These are phyloP conservation scores for Backusella parvicylindrica DNA, from an alignment of 192 early-diverging fungal species.

Conservation along the genomic window DNA sequence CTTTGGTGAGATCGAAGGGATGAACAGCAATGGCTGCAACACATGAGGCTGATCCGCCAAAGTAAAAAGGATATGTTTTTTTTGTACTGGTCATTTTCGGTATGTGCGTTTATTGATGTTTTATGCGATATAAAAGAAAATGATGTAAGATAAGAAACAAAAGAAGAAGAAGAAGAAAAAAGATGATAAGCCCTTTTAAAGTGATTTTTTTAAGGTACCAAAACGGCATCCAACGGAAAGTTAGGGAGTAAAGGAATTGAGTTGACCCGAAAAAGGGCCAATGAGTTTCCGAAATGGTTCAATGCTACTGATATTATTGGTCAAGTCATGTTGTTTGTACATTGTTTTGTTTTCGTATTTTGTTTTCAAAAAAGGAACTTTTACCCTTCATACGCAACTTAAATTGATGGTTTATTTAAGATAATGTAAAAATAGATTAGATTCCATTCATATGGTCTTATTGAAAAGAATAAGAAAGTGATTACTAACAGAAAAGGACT, in stretches of 20 bases:
- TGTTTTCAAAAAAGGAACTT: neutral
- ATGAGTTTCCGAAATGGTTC: neutral
- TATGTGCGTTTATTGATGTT: neutral
- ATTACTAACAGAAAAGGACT: neutral
- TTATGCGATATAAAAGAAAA: neutral
- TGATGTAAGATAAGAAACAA: neutral
- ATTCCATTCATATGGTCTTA: neutral
- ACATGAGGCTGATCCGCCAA: slow-evolving; percentile 45
- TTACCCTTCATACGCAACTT: neutral
- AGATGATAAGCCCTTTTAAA: neutral
- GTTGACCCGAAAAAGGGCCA: neutral
- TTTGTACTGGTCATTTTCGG: neutral
- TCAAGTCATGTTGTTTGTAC: neutral
- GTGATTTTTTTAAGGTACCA: neutral
- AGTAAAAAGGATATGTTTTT: slow-evolving; percentile 25
- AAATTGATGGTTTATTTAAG: neutral
- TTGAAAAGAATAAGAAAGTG: neutral
- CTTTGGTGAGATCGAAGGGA: slow-evolving; percentile 85
- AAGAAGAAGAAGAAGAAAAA: neutral
- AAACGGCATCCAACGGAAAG: neutral
- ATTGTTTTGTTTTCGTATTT: neutral
- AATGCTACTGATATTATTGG: neutral
- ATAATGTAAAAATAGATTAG: neutral
- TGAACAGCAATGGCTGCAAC: slow-evolving; percentile 61
- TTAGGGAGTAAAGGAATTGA: neutral